A percentile compares a stretch with the other conserved stretches of the same genome.
phyloP scores from a whole-genome alignment of 208 protist genomes.

The Blechomonas ayalai region DNA sequence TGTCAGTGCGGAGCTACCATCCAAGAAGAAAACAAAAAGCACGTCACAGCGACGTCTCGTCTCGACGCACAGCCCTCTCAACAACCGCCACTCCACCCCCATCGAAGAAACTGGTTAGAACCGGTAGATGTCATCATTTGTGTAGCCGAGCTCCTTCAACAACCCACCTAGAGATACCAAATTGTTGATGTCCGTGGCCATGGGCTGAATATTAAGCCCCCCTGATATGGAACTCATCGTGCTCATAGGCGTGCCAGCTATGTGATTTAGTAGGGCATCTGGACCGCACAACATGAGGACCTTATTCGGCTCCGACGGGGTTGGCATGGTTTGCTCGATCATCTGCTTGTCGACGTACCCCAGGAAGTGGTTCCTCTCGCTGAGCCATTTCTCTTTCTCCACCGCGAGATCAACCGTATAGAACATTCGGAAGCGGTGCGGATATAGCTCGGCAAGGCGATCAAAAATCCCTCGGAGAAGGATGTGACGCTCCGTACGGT shows the following conservation, averaged over 20 bases:
- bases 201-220: slow-evolving; percentile 70
- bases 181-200: slow-evolving; percentile 81
- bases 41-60: too few relatives aligned
- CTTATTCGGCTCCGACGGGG: slow-evolving; percentile 66
- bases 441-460: slow-evolving; percentile 48
- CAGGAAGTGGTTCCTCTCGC: slow-evolving; percentile 46
- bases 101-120: too few relatives aligned
- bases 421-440: slow-evolving; percentile 78
- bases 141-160: slow-evolving; percentile 75
- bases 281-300: slow-evolving; percentile 89
- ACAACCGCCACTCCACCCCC: too few relatives aligned
- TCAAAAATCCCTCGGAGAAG: slow-evolving; percentile 87
- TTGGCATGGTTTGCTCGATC: slow-evolving; percentile 67
- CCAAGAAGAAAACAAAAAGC: too few relatives aligned
- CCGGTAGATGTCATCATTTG: slow-evolving; percentile 77
- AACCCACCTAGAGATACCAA: slow-evolving; percentile 69
- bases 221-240: slow-evolving; percentile 74
- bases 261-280: slow-evolving; percentile 71
- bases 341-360: slow-evolving; percentile 77
- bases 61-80: too few relatives aligned
- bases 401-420: slow-evolving; percentile 85
- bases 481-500: slow-evolving; percentile 91
- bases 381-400: slow-evolving; percentile 68
- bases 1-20: too few relatives aligned
- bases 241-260: slow-evolving; percentile 70